Base-by-base conservation (phyloP, 345 rosid genomes). In the Heritiera fomes region DNA sequence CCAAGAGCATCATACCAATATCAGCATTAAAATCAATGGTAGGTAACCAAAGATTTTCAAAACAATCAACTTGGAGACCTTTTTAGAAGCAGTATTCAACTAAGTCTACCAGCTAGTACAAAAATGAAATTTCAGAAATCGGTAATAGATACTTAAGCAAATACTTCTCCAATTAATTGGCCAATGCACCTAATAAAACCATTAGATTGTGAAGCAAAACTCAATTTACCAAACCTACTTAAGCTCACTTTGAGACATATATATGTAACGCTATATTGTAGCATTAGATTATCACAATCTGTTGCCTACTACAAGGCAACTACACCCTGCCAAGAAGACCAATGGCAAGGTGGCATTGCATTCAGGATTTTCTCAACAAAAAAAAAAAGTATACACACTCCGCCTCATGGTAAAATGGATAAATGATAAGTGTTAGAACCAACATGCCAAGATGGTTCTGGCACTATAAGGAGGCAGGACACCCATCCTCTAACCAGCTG, bases 51-150 rank as follows among this genome's bases (percentile, higher is more conserved):
- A 43, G 17, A 43, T 67, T 67, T 66, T 66, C 53, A 20, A 30
- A 34, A 34, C 38, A 1, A 34, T 34, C 38, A 34, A 3, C 38
- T 34, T 34, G 38, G 38, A 17, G 52, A 67, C 72, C 28, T 43
- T 43, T 43, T 67, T 43, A 20, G 52, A 20, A 67, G 72, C 52
- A 67, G 34, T 43, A 43, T 5, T 45, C 72, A 67, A 67, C 72
- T 10, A 43, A 67, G 50, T 20, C 53, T 67, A 67, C 72, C 72
- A 43, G 18, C 17, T 45, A 67, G 72, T 43, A n/a, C 12, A 67
- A 45, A 28, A 67, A 67, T 67, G 34, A 67, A n/a, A 32, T 10
- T 67, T 67, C 72, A n/a, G 72, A 6, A 43, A 67, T n/a, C 52
- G 28, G 28, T 43, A 67, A 67, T 43, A 43, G 72, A 67, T 11